Base-by-base conservation (phyloP, 2,329 filamentous ascomycete genomes). In the Emmonsiellopsis sp. region DNA sequence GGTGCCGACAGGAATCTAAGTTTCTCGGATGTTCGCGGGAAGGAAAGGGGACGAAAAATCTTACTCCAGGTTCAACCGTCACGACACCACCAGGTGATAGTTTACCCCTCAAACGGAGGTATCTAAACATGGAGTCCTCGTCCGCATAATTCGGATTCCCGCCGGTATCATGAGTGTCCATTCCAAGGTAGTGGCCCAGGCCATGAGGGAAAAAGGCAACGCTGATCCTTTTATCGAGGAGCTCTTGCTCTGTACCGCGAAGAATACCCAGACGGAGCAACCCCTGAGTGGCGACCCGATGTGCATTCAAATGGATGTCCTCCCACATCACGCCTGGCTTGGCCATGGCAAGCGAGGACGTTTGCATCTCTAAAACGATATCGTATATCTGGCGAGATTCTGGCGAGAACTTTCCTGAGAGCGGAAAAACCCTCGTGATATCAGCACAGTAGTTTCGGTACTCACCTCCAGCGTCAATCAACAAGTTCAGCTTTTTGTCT, bases 201-300 rank as follows among this genome's bases (percentile, higher is more conserved):
- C 91, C 91, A 67, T 96, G 91, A 1, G 91, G 91, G 65, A 95
- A 88, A 74, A 96, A 96, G 1, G 90, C 91, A 27, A 86, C 83
- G 63, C 87, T 92, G n/a, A 89, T 88, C 53, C 90, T 79, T 43
- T 81, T 82, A 60, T 83, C 79, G 56, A 94, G 80, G 27, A 96
- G 87, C 61, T 89, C 89, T 52, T 85, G 75, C 44, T 81, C 70
- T 1, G 63, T 61, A 53, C 85, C 84, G 44, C 77, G 76, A 6
- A 95, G 70, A 42, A 96, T 80, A 2, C 88, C 88, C 5, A 95
- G 73, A 45, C 77, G 71, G 47, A 89, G 71, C 36, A 96, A 72
- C 1, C 87, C 88, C 21, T 79, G 73, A 32, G 88, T 81, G 2
- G 86, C 88, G 21, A 94, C 80, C 37, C 80, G 74, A 49, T 87